These are phyloP conservation scores for Suillus subalutaceus DNA, from an alignment of 768 basidiomycete species.

Conservation along the genomic window DNA sequence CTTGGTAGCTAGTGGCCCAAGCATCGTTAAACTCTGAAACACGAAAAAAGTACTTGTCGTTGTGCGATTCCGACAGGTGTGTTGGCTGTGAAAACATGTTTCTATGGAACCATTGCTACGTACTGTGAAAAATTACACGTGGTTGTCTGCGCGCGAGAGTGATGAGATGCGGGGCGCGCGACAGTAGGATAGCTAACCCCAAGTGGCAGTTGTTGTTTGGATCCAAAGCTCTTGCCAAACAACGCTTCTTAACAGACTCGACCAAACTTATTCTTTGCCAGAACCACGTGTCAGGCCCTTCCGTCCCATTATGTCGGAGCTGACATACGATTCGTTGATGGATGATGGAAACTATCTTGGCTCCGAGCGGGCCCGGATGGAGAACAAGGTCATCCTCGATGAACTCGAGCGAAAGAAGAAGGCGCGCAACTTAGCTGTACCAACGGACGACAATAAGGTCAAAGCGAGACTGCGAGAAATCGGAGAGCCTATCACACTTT, in stretches of 20 bases:
- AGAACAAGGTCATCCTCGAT: constrained; percentile 87
- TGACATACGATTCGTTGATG: constrained; percentile 73
- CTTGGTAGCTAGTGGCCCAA: background rate
- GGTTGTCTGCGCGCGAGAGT: background rate
- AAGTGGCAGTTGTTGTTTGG: constrained; percentile 29
- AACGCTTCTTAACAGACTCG: constrained; percentile 20
- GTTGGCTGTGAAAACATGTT: background rate
- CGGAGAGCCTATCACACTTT: constrained; percentile 96
- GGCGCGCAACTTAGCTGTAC: constrained; percentile 89
- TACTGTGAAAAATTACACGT: background rate
- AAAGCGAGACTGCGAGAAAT: constrained; percentile 87
- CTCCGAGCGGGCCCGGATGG: constrained; percentile 72
- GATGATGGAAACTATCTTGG: constrained; percentile 80
- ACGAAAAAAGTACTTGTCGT: background rate
- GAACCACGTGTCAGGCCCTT: constrained; percentile 6
- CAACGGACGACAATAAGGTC: constrained; percentile 95
- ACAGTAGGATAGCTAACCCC: constrained; percentile 15
- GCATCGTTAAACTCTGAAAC: background rate
- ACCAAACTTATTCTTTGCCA: constrained; percentile 21
- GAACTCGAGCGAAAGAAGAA: constrained; percentile 99
- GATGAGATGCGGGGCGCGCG: background rate
- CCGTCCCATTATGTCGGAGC: constrained; percentile 60
- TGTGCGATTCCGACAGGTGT: background rate
- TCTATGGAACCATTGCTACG: background rate
- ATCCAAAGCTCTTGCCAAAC: constrained; percentile 37